These are phyloP conservation scores for Globisporangium carolinianum DNA, from an alignment of 352 stramenopile genomes.

Conservation along the genomic window DNA sequence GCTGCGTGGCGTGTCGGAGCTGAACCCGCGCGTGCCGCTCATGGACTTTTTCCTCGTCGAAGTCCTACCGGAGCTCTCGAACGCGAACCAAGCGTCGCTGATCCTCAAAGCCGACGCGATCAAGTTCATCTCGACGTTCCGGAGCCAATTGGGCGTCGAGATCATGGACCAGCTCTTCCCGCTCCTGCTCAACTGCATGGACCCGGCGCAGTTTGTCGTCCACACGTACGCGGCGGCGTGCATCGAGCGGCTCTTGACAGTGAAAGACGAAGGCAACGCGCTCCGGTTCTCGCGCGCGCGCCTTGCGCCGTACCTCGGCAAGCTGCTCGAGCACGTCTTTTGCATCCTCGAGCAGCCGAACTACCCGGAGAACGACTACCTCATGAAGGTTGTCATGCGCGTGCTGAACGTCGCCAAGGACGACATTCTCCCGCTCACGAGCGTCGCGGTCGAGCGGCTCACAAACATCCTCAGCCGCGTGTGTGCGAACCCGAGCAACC, in stretches of 20 bases:
- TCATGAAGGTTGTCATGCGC: slow-evolving; percentile 98
- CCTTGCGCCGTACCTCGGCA: slow-evolving; percentile 88
- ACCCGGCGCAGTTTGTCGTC: slow-evolving; percentile 90
- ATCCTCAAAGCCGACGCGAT: slow-evolving; percentile 97
- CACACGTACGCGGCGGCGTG: slow-evolving; percentile 96
- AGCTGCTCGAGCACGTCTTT: slow-evolving; percentile 94
- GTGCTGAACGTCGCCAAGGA: slow-evolving; percentile 91
- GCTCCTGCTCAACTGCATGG: slow-evolving; percentile 85
- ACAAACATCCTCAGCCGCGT: slow-evolving; percentile 91
- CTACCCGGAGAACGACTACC: slow-evolving; percentile 97
- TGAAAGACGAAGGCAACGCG: slow-evolving; percentile 80
- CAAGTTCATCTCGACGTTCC: slow-evolving; percentile 99
- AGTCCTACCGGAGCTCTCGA: slow-evolving; percentile 91
- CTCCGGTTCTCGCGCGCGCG: slow-evolving; percentile 80
- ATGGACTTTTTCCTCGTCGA: slow-evolving; percentile 96
- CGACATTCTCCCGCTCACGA: slow-evolving; percentile 88
- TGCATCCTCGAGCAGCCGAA: slow-evolving; percentile 91
- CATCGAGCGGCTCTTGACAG: slow-evolving; percentile 94
- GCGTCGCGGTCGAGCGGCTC: slow-evolving; percentile 94
- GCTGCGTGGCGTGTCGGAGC: slow-evolving; percentile 90
- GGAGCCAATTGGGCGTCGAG: slow-evolving; percentile 93
- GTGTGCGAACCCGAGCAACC: slow-evolving; percentile 97
- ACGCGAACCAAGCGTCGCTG: slow-evolving; percentile 68
- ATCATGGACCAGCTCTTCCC: slow-evolving; percentile 92
- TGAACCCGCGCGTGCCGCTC: slow-evolving; percentile 93